A percentile compares a stretch with the other conserved stretches of the same genome.
These are phyloP conservation scores for Aeschynomene evenia DNA, from an alignment of 306 rosid species.

Conservation along the genomic window DNA sequence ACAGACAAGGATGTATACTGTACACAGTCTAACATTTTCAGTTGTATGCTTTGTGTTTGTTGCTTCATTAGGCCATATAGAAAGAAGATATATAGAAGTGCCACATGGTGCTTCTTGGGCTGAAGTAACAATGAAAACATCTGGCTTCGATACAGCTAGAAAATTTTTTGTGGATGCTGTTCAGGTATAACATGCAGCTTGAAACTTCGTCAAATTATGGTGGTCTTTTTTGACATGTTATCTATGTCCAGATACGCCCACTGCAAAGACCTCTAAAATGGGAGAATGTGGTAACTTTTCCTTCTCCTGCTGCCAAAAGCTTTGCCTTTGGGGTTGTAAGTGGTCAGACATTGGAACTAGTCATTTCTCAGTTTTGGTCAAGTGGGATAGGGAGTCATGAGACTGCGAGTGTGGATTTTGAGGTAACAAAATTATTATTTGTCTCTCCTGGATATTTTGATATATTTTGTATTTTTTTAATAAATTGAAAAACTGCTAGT, in stretches of 20 bases:
- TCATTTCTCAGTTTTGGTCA: constrained; percentile 89
- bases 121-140: constrained; percentile 79
- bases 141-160: constrained; percentile 82
- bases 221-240: constrained; percentile 38
- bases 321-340: constrained; percentile 82
- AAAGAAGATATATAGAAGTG: constrained; percentile 83
- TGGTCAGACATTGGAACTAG: constrained; percentile 91
- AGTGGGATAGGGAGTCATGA: constrained; percentile 92
- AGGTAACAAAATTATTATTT: constrained; percentile 52
- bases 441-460: constrained; percentile 8
- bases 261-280: constrained; percentile 81
- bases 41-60: constrained; percentile 19
- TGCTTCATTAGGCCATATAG: constrained; percentile 74
- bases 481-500: background rate
- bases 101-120: constrained; percentile 91
- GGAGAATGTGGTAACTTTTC: constrained; percentile 67
- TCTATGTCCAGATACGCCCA: constrained; percentile 69
- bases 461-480: background rate
- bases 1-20: constrained; percentile 2
- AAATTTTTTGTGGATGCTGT: constrained; percentile 81
- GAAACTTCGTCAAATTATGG: constrained; percentile 12
- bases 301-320: constrained; percentile 77
- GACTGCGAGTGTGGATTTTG: constrained; percentile 76
- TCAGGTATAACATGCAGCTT: constrained; percentile 61
- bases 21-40: constrained; percentile 12